These are phyloP conservation scores for Talaromyces sp. DNA, from an alignment of 2,329 filamentous ascomycete genomes.

Conservation along the genomic window DNA sequence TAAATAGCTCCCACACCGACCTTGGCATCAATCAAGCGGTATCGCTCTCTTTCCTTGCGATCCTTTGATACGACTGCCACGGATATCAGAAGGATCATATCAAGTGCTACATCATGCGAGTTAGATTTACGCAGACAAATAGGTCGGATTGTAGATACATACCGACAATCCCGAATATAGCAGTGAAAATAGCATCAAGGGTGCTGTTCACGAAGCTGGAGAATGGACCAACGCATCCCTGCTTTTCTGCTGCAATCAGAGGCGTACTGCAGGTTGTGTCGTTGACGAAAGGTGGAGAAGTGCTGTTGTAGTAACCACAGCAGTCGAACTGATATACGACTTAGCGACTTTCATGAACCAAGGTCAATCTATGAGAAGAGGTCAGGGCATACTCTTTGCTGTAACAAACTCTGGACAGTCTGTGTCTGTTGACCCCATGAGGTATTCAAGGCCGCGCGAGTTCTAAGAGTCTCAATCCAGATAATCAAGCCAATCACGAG, in stretches of 20 bases:
- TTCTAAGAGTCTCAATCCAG: conserved; percentile 69
- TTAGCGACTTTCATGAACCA: not conserved
- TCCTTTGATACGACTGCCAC: conserved; percentile 74
- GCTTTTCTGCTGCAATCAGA: conserved; percentile 63
- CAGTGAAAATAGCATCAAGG: conserved; percentile 72
- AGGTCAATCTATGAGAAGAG: not conserved
- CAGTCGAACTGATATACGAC: conserved; percentile 61
- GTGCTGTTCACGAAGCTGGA: conserved; percentile 64
- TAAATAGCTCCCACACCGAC: conserved; percentile 40
- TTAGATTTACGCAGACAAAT: not conserved
- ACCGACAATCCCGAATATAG: conserved; percentile 73
- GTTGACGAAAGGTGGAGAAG: conserved; percentile 65
- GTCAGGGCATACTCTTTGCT: conserved; percentile 54
- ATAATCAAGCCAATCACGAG: conserved; percentile 61
- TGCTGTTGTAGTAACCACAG: conserved; percentile 73
- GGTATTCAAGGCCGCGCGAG: conserved; percentile 56
- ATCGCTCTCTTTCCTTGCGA: conserved; percentile 72
- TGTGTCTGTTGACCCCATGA: conserved; percentile 58
- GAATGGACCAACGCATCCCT: conserved; percentile 65
- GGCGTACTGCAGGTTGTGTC: conserved; percentile 64
- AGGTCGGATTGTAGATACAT: conserved; percentile 23
- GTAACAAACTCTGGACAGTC: conserved; percentile 61
- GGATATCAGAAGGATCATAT: conserved; percentile 63
- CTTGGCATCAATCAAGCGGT: conserved; percentile 78
- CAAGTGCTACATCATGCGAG: conserved; percentile 45